Conservation (phyloP, 106 monocot genomes). For the Dioscorea zingiberensis region DNA sequence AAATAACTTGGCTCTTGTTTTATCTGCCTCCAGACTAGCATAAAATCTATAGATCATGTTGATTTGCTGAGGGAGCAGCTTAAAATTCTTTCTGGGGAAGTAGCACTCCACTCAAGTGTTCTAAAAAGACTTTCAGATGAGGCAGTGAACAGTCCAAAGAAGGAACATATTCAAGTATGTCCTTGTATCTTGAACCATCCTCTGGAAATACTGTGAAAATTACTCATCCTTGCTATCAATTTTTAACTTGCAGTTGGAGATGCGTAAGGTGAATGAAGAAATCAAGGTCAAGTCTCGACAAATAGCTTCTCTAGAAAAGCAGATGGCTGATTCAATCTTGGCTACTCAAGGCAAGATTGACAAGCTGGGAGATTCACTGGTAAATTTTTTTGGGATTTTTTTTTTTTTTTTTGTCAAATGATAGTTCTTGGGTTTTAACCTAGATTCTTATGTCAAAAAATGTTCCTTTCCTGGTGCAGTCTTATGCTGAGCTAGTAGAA, state of each 20-base stretch:
- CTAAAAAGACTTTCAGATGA: slow-evolving; percentile 82
- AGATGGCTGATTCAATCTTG: slow-evolving; percentile 54
- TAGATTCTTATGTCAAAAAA: no score
- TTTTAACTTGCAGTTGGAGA: slow-evolving; percentile 59
- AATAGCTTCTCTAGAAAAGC: slow-evolving; percentile 71
- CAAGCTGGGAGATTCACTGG: slow-evolving; percentile 39
- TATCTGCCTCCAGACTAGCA: slow-evolving; percentile 37
- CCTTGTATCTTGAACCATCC: no score
- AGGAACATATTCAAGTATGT: slow-evolving; percentile 79
- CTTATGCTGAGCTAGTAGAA: slow-evolving; percentile 58
- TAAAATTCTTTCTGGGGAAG: slow-evolving; percentile 89
- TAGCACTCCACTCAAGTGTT: slow-evolving; percentile 73
- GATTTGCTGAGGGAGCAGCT: slow-evolving; percentile 79
- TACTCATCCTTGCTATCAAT: not conserved
- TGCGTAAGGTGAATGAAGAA: slow-evolving; percentile 61
- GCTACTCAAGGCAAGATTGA: slow-evolving; percentile 35
- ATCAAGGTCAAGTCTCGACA: slow-evolving; percentile 65
- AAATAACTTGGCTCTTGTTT: not conserved
- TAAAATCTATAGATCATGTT: slow-evolving; percentile 67
- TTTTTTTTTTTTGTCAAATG: not conserved
- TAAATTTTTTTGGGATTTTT: slow-evolving; percentile 5
- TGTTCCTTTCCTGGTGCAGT: slow-evolving; percentile 37
- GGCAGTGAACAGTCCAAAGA: slow-evolving; percentile 53
- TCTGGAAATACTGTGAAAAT: no score
- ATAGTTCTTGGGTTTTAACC: not conserved